Evolutionary conservation across 129 eudicot species (phyloP).

Genomic region (Chrysanthemum seticuspe): DNA sequence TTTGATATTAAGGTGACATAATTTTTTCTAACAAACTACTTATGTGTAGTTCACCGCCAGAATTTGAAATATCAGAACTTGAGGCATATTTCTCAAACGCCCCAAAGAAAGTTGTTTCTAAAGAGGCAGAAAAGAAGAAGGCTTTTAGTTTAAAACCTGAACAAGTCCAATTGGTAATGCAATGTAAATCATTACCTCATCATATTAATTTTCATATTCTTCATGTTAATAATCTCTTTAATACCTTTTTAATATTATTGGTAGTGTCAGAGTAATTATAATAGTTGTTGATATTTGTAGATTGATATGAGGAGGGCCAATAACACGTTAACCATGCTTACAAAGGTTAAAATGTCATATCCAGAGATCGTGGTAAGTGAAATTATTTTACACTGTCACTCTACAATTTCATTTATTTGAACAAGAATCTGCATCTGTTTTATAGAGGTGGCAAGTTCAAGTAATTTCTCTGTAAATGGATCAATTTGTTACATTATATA

Average conservation of each 20-base stretch:
- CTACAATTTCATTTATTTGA: neutral
- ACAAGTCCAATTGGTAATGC: conserved; percentile 74
- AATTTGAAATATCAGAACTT: conserved; percentile 73
- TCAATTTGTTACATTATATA: too few relatives aligned
- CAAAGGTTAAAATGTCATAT: conserved; percentile 98
- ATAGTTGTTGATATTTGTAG: conserved; percentile 36
- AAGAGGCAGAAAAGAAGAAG: conserved; percentile 50
- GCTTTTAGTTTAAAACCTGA: conserved; percentile 75
- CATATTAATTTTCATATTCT: neutral
- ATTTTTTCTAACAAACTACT: conserved; percentile 23
- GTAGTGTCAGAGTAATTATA: neutral
- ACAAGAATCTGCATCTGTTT: neutral
- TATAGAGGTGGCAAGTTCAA: neutral
- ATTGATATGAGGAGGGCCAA: conserved; percentile 93
- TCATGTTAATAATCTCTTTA: conserved; percentile 1
- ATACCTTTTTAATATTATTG: neutral
- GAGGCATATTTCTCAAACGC: conserved; percentile 77
- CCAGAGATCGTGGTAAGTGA: conserved; percentile 89
- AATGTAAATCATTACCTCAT: conserved; percentile 22
- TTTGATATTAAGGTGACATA: neutral
- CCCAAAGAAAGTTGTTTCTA: conserved; percentile 51
- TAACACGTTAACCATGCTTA: conserved; percentile 97
- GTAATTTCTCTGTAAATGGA: too few relatives aligned
- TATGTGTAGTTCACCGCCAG: conserved; percentile 54
- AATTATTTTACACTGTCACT: neutral